phyloP scores from a whole-genome alignment of 1,284 basidiomycete genomes.

The Ceratobasidium papillatum region DNA sequence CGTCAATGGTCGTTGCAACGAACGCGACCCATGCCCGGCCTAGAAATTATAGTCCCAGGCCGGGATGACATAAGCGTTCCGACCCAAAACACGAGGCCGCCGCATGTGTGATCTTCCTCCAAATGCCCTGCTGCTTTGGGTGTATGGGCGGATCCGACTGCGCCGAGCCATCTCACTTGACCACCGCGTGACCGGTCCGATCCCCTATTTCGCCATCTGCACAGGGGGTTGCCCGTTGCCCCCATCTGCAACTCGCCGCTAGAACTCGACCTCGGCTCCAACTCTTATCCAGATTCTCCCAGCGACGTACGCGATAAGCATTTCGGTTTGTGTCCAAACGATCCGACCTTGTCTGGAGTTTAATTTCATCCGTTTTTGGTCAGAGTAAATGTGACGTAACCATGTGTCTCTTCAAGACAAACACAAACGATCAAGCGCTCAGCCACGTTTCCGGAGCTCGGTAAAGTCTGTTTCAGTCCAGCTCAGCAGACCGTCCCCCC shows the following conservation, averaged over 20 bases:
- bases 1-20: slow-evolving; percentile 3
- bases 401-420: not conserved
- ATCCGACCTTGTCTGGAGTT: not conserved
- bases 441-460: not conserved
- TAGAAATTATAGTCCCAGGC: slow-evolving; percentile 1
- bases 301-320: not conserved
- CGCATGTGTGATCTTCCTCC: slow-evolving; percentile 13
- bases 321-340: not conserved
- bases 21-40: not conserved
- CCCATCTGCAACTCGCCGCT: not conserved
- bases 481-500: not conserved
- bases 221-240: not conserved
- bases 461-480: not conserved
- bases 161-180: not conserved
- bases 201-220: not conserved
- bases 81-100: not conserved
- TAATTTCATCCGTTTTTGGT: not conserved
- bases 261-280: not conserved
- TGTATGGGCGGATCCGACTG: not conserved
- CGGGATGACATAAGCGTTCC: not conserved
- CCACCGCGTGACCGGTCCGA: slow-evolving; percentile 2
- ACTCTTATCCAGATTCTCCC: not conserved
- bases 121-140: not conserved
- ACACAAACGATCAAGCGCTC: not conserved
- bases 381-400: slow-evolving; percentile 15